Evolutionary conservation across 345 rosid species (phyloP).

Genomic region (Corchorus capsularis): DNA sequence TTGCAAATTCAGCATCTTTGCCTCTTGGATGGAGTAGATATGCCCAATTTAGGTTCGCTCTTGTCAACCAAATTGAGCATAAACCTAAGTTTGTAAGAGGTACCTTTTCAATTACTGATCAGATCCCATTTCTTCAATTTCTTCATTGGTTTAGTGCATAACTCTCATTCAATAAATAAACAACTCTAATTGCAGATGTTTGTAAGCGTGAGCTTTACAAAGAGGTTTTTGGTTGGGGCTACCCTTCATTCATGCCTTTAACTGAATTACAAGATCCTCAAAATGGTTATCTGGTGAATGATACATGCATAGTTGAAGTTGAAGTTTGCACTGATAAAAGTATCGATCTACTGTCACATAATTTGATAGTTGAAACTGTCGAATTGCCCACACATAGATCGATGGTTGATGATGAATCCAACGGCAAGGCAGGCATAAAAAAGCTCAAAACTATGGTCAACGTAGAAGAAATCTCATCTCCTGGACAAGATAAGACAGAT

Average conservation of each 20-base stretch:
- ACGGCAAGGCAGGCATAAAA: background rate
- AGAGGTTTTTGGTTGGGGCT: too few species aligned
- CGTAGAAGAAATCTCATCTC: background rate
- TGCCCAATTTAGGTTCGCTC: constrained; percentile 70
- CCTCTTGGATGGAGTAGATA: constrained; percentile 86
- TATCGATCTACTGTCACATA: background rate
- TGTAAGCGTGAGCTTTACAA: too few species aligned
- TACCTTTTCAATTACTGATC: constrained; percentile 19
- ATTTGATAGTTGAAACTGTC: background rate
- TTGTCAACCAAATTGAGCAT: constrained; percentile 63
- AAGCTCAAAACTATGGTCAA: background rate
- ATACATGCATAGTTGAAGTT: constrained; percentile 16
- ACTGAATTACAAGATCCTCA: constrained; percentile 49
- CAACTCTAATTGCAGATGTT: too few species aligned
- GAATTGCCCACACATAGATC: background rate
- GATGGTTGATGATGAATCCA: too few species aligned
- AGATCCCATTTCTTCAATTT: too few species aligned
- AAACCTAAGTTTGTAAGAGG: constrained; percentile 72
- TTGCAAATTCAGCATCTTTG: constrained; percentile 67
- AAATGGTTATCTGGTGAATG: constrained; percentile 58
- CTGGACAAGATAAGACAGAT: too few species aligned
- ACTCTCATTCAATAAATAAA: too few species aligned
- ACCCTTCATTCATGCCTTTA: constrained; percentile 59
- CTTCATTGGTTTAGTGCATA: too few species aligned
- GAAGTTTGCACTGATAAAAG: background rate